Evolutionary conservation across 2,329 filamentous ascomycete species (phyloP).

Genomic region (Davidsoniella eucalypti): DNA sequence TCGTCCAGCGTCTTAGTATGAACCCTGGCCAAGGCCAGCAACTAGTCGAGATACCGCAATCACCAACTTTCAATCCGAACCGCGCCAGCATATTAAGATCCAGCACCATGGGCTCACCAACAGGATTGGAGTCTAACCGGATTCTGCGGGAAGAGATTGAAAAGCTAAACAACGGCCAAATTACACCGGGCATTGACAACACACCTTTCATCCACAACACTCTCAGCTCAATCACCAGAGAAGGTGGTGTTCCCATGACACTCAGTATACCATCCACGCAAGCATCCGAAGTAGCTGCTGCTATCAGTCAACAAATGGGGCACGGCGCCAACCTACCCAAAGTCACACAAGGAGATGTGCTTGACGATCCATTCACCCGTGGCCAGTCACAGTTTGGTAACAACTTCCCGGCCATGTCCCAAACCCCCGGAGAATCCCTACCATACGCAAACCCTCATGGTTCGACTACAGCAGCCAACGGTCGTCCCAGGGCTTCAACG

Average conservation of each 20-base stretch:
- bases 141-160: background rate
- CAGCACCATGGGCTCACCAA: background rate
- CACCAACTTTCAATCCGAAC: background rate
- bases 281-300: conserved; percentile 1
- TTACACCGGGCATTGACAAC: conserved; percentile 68
- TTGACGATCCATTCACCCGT: background rate
- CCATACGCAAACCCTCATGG: background rate
- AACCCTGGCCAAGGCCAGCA: conserved; percentile 7
- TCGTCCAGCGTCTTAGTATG: conserved; percentile 4
- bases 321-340: background rate
- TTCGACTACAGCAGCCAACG: background rate
- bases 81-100: background rate
- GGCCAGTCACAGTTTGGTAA: background rate
- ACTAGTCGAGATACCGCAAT: conserved; percentile 6
- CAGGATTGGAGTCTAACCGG: background rate
- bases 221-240: conserved; percentile 67
- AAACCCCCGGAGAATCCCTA: background rate
- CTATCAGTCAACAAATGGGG: conserved; percentile 5
- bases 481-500: background rate
- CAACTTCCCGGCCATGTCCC: background rate
- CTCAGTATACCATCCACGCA: background rate
- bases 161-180: conserved; percentile 22
- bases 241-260: conserved; percentile 34
- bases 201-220: conserved; percentile 81
- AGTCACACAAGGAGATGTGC: background rate